Conservation (phyloP, 805 yeast species). For the Wickerhamomyces strasburgensis region DNA sequence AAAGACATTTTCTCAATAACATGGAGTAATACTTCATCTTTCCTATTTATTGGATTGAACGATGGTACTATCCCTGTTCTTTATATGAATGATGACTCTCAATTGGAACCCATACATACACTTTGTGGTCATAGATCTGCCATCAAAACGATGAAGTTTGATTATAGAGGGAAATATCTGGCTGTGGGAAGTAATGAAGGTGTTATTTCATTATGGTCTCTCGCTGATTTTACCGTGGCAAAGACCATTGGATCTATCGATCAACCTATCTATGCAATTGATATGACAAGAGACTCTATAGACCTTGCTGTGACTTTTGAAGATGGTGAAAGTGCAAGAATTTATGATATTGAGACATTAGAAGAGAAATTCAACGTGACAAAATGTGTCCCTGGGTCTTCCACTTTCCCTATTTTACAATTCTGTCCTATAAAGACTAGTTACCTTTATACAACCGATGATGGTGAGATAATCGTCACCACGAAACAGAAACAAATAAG, state of each 20-base stretch:
- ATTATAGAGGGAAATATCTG: constrained; percentile 47
- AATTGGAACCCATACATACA: constrained; percentile 11
- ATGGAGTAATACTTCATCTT: constrained; percentile 31
- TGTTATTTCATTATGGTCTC: constrained; percentile 45
- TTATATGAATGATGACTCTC: constrained; percentile 7
- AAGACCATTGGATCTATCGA: constrained; percentile 37
- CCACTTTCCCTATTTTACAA: constrained; percentile 23
- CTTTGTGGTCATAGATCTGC: constrained; percentile 48
- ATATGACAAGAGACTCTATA: constrained; percentile 41
- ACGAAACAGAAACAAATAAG: constrained; percentile 36
- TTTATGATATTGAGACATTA: constrained; percentile 31
- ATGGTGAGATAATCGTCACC: constrained; percentile 19
- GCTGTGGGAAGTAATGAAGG: constrained; percentile 58
- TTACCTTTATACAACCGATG: constrained; percentile 26
- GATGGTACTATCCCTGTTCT: constrained; percentile 38
- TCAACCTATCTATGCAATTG: constrained; percentile 37
- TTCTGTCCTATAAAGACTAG: constrained; percentile 29
- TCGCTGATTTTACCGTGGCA: constrained; percentile 34
- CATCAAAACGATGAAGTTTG: constrained; percentile 41
- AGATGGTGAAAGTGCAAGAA: constrained; percentile 33
- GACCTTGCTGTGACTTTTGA: constrained; percentile 42
- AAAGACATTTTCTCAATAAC: constrained; percentile 26
- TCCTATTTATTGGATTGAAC: constrained; percentile 42
- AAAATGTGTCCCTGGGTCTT: constrained; percentile 16
- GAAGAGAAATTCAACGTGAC: constrained; percentile 18